Percentiles rank a stretch among this genome's conserved stretches.
These are phyloP conservation scores for Hypomyces rosellus DNA, from an alignment of 2,329 filamentous ascomycete species.

Conservation along the genomic window DNA sequence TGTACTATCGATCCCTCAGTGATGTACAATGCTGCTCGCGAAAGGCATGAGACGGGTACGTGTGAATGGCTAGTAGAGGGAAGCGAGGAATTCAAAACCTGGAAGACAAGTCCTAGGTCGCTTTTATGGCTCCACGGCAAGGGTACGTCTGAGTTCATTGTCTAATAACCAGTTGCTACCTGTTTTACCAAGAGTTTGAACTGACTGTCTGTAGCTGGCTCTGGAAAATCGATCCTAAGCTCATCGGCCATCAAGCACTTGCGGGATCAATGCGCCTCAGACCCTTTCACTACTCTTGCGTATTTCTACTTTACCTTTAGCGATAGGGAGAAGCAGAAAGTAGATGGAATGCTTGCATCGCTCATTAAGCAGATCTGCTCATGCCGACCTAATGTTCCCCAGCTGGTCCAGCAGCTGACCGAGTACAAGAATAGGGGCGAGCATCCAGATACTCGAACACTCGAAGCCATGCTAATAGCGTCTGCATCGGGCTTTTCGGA, in stretches of 20 bases:
- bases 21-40: constrained; percentile 1
- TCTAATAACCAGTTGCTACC: not conserved
- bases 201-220: not conserved
- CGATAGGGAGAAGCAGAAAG: not conserved
- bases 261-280: not conserved
- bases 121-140: constrained; percentile 6
- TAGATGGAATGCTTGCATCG: not conserved
- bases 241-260: not conserved
- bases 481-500: not conserved
- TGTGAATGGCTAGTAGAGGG: not conserved
- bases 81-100: not conserved
- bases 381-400: not conserved
- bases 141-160: not conserved
- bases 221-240: not conserved
- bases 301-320: not conserved
- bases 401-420: not conserved
- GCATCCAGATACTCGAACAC: not conserved
- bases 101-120: not conserved
- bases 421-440: not conserved
- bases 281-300: not conserved
- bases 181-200: too few relatives aligned
- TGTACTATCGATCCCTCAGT: not conserved
- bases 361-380: not conserved
- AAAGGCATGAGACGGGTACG: not conserved
- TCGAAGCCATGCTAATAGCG: not conserved